Evolutionary conservation across 345 rosid genomes (phyloP).

Genomic region (Sisymbrium irio): DNA sequence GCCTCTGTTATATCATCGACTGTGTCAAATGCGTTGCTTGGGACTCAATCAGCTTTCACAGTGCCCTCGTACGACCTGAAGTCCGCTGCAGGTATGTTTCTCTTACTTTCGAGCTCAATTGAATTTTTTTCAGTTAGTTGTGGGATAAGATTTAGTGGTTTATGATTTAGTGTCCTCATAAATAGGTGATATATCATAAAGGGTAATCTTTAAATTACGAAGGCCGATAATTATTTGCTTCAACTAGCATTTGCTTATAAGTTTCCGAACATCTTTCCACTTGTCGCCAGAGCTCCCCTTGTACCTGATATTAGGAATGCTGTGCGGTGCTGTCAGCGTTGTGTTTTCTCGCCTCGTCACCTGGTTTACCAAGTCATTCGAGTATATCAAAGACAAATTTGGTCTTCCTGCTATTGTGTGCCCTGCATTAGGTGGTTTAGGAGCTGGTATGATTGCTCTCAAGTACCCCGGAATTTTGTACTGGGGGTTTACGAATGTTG

Average conservation of each 20-base stretch:
- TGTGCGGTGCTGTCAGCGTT: conserved; percentile 93
- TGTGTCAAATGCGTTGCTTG: conserved; percentile 83
- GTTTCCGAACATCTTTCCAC: conserved; percentile 8
- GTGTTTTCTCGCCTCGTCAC: conserved; percentile 76
- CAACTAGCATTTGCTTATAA: background rate
- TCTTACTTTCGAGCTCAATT: background rate
- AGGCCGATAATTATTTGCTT: background rate
- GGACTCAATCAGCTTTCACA: conserved; percentile 87
- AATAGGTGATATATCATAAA: background rate
- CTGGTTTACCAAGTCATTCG: conserved; percentile 81
- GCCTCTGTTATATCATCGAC: conserved; percentile 97
- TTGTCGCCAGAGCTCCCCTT: conserved; percentile 77
- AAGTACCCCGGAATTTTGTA: conserved; percentile 94
- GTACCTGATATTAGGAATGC: conserved; percentile 96
- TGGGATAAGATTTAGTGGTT: background rate
- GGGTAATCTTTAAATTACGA: background rate
- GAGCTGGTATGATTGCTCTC: conserved; percentile 95
- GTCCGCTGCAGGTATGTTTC: conserved; percentile 82
- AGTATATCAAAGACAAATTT: conserved; percentile 70
- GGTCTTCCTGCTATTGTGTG: conserved; percentile 89
- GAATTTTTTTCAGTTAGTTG: background rate
- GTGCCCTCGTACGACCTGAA: conserved; percentile 93
- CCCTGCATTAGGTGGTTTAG: conserved; percentile 97
- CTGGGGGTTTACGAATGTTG: conserved; percentile 99
- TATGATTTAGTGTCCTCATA: conserved; percentile 2